Evolutionary conservation across 345 rosid species (phyloP).

Genomic region (Euphorbia lathyris): DNA sequence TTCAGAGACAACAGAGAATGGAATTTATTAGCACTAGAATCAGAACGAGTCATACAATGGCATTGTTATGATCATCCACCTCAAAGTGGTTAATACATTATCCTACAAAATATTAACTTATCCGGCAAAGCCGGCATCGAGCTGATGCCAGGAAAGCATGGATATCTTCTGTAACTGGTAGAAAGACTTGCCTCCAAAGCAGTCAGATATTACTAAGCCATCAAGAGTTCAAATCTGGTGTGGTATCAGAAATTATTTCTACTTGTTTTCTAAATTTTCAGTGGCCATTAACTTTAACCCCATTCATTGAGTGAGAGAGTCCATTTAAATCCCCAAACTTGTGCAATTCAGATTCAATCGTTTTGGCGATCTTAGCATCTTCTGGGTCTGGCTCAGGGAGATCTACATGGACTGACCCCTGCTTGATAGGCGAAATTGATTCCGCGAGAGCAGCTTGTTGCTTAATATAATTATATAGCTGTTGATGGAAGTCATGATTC

Average conservation of each 20-base stretch:
- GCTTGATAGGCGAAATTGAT: constrained; percentile 20
- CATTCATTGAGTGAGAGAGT: constrained; percentile 29
- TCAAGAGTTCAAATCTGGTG: constrained; percentile 13
- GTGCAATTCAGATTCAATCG: constrained; percentile 42
- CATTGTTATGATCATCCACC: constrained; percentile 14
- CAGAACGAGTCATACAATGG: neutral
- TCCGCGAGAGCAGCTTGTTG: constrained; percentile 25
- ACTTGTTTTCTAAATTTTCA: constrained; percentile 26
- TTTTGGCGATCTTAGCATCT: constrained; percentile 23
- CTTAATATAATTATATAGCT: constrained; percentile 25
- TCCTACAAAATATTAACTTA: constrained; percentile 19
- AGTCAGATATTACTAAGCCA: constrained; percentile 16
- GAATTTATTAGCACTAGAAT: neutral
- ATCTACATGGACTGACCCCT: constrained; percentile 30
- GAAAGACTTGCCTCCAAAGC: constrained; percentile 21
- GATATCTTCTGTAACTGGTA: neutral
- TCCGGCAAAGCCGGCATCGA: constrained; percentile 37
- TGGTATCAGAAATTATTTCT: constrained; percentile 6
- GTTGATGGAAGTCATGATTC: constrained; percentile 29
- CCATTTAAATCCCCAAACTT: constrained; percentile 48
- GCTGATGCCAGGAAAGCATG: constrained; percentile 39
- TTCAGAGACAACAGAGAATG: neutral
- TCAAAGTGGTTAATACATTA: constrained; percentile 14
- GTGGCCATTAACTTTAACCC: constrained; percentile 35
- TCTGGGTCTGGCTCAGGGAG: constrained; percentile 26